Evolutionary conservation across 805 yeast genomes (phyloP).

Genomic region (Schizosaccharomyces cryophilus): DNA sequence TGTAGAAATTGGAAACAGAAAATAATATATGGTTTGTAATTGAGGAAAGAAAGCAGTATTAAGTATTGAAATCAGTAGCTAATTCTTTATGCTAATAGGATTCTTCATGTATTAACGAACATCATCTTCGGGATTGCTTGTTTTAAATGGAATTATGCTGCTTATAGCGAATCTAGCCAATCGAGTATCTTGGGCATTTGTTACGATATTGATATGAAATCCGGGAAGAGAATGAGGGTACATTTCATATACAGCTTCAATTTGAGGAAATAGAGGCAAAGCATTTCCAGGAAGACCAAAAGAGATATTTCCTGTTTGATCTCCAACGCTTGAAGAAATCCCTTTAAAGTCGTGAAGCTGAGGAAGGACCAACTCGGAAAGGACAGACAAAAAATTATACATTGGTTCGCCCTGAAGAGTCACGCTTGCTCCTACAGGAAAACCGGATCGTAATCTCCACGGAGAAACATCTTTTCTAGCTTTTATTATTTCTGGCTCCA

Average conservation of each 20-base stretch:
- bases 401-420: conserved; percentile 55
- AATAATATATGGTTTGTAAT: too few relatives aligned
- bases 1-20: too few relatives aligned
- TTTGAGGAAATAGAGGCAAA: conserved; percentile 70
- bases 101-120: background rate
- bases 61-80: too few relatives aligned
- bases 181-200: conserved; percentile 70
- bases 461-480: conserved; percentile 59
- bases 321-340: conserved; percentile 53
- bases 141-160: background rate
- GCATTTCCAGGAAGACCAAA: conserved; percentile 63
- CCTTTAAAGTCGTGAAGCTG: conserved; percentile 74
- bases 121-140: background rate
- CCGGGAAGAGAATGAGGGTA: conserved; percentile 60
- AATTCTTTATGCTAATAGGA: background rate
- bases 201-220: conserved; percentile 59
- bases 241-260: conserved; percentile 67
- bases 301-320: conserved; percentile 59
- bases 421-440: conserved; percentile 75
- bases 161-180: conserved; percentile 34
- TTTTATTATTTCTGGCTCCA: conserved; percentile 46
- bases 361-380: conserved; percentile 82
- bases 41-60: too few relatives aligned
- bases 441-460: conserved; percentile 73
- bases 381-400: conserved; percentile 61